Evolutionary conservation across 176 grass and related monocot species (phyloP).

Genomic region (Panicum miliaceum): DNA sequence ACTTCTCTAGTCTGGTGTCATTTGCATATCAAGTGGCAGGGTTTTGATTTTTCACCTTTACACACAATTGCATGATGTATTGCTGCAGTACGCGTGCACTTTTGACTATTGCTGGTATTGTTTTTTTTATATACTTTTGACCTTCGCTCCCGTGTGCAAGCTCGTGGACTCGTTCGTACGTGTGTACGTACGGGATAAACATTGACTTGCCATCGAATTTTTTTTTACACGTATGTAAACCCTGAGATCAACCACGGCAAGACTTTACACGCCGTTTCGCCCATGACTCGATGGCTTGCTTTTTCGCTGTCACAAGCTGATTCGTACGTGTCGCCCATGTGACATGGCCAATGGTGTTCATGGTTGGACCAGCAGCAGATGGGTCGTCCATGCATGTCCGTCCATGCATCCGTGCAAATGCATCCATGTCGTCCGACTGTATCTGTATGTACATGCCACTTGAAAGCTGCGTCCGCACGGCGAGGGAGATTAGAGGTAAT

Average conservation of each 20-base stretch:
- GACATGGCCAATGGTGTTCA: neutral
- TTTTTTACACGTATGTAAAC: neutral
- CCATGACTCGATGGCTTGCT: neutral
- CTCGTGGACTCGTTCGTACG: neutral
- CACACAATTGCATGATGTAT: neutral
- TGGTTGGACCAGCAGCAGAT: neutral
- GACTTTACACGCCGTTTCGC: neutral
- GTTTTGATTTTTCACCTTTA: neutral
- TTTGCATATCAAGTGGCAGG: too few species aligned
- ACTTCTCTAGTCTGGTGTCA: too few species aligned
- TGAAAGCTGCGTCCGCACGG: neutral
- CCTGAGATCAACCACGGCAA: neutral
- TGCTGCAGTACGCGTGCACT: neutral
- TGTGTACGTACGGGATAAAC: slow-evolving; percentile 17
- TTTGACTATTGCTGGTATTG: neutral
- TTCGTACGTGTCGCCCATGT: neutral
- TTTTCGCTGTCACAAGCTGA: neutral
- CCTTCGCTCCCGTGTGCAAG: neutral
- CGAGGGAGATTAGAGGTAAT: neutral
- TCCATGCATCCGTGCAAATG: too few species aligned
- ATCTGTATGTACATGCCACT: slow-evolving; percentile 7
- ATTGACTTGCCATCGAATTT: neutral
- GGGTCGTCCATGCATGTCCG: neutral
- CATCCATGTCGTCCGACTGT: too few species aligned
- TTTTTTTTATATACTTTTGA: neutral